Percentiles rank a stretch among this genome's conserved stretches.
Conservation (phyloP, 2,329 filamentous ascomycete genomes). For the Aaosphaeria pasadenensis region DNA sequence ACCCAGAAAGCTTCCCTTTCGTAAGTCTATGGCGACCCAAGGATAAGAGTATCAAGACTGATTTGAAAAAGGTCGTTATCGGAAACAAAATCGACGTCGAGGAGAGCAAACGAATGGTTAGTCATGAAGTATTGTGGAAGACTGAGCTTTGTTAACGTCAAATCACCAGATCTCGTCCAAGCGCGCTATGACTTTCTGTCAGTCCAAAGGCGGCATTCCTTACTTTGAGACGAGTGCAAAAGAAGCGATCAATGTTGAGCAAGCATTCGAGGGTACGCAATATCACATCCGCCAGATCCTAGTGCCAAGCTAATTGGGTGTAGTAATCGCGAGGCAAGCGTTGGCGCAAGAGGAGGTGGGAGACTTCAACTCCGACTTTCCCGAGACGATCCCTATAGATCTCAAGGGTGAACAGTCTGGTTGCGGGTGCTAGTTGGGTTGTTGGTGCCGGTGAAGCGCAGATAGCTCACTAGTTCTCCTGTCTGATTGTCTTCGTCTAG, state of each 20-base stretch:
- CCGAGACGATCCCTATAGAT: slow-evolving; percentile 97
- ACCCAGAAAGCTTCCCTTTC: slow-evolving; percentile 97
- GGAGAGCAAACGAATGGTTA: slow-evolving; percentile 89
- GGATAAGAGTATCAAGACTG: slow-evolving; percentile 6
- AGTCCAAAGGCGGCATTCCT: slow-evolving; percentile 94
- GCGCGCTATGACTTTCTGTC: slow-evolving; percentile 94
- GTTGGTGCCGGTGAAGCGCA: neutral
- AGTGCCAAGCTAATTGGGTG: slow-evolving; percentile 3
- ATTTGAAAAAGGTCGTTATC: slow-evolving; percentile 70
- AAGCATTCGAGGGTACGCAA: slow-evolving; percentile 63
- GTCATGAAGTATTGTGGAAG: slow-evolving; percentile 1
- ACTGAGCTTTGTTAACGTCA: neutral
- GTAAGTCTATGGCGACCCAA: slow-evolving; percentile 53
- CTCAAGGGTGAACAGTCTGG: slow-evolving; percentile 91
- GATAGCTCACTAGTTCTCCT: neutral
- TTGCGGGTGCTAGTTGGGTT: slow-evolving; percentile 72
- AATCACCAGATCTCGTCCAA: slow-evolving; percentile 77
- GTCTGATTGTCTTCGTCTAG: neutral
- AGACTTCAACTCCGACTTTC: slow-evolving; percentile 96
- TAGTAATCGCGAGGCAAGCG: slow-evolving; percentile 94
- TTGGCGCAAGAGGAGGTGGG: slow-evolving; percentile 96
- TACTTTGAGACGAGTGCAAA: slow-evolving; percentile 99
- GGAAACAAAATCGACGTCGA: slow-evolving; percentile 99
- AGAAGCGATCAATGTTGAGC: slow-evolving; percentile 97
- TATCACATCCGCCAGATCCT: neutral